phyloP scores from a whole-genome alignment of 257 asterid species.

The Nicotiana tabacum region DNA sequence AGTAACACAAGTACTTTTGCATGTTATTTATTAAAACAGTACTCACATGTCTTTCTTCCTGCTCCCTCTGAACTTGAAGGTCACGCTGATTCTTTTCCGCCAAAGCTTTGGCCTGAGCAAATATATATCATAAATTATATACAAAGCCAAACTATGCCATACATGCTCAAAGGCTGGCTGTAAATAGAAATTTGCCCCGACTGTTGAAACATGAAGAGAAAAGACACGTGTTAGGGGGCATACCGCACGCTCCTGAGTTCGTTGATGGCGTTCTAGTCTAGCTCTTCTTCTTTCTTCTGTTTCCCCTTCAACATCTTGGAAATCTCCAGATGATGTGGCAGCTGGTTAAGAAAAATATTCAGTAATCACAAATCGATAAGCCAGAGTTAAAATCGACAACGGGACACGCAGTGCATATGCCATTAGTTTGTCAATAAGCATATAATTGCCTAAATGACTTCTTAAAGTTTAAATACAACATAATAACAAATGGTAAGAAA shows the following conservation, averaged over 20 bases:
- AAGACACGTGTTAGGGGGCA: constrained; percentile 14
- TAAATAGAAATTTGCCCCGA: neutral
- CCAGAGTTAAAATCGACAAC: constrained; percentile 3
- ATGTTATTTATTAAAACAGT: neutral
- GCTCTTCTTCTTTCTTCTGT: constrained; percentile 94
- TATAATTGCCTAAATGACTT: neutral
- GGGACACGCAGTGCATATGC: neutral
- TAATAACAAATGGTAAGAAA: neutral
- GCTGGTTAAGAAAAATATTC: constrained; percentile 36
- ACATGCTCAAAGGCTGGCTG: neutral
- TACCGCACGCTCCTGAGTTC: constrained; percentile 98
- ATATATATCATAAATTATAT: constrained; percentile 14
- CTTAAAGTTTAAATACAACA: neutral
- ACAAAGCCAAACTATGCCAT: neutral
- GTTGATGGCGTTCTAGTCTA: constrained; percentile 86
- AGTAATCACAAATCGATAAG: constrained; percentile 23
- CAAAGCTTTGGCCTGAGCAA: constrained; percentile 83
- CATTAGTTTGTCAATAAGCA: neutral
- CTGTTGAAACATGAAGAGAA: neutral
- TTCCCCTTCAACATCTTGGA: constrained; percentile 94
- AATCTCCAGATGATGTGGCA: constrained; percentile 67
- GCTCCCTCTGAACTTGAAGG: constrained; percentile 87
- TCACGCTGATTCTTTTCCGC: constrained; percentile 98
- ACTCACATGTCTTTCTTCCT: constrained; percentile 98
- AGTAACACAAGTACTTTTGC: neutral